Percentiles rank a stretch among this genome's conserved stretches.
phyloP scores from a whole-genome alignment of 768 basidiomycete species.

The Royoungia palumana region DNA sequence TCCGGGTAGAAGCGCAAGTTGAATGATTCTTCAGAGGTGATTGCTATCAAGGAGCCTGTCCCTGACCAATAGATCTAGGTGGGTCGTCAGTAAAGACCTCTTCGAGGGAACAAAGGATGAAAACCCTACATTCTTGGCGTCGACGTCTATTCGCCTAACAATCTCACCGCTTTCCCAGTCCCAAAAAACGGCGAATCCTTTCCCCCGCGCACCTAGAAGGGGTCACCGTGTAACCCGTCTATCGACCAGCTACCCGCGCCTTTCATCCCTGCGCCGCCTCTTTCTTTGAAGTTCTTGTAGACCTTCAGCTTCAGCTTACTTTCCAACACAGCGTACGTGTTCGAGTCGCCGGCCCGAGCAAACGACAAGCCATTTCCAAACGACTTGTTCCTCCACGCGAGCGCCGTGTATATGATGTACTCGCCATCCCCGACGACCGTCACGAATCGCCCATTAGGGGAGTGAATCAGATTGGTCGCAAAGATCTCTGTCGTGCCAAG shows the following conservation, averaged over 20 bases:
- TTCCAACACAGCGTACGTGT: conserved; percentile 95
- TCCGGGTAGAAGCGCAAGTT: conserved; percentile 90
- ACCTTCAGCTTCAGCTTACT: conserved; percentile 77
- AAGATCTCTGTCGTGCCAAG: conserved; percentile 95
- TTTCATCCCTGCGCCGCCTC: conserved; percentile 64
- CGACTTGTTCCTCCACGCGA: conserved; percentile 98
- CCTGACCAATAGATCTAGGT: conserved; percentile 86
- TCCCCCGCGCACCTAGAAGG: conserved; percentile 82
- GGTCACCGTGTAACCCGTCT: conserved; percentile 83
- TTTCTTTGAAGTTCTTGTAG: conserved; percentile 93
- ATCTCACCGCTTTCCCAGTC: conserved; percentile 98
- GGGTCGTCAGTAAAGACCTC: neutral
- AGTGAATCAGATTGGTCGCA: conserved; percentile 79
- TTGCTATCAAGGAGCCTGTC: conserved; percentile 85
- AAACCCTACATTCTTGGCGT: conserved; percentile 79
- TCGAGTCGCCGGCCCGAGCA: conserved; percentile 95
- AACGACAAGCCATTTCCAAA: conserved; percentile 91
- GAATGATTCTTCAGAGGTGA: conserved; percentile 84
- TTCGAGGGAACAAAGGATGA: neutral
- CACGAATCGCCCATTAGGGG: conserved; percentile 95
- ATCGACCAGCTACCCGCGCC: conserved; percentile 81
- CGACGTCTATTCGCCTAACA: conserved; percentile 91
- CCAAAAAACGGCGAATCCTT: conserved; percentile 96
- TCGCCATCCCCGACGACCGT: conserved; percentile 97
- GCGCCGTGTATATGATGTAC: conserved; percentile 96